Percentiles rank a stretch among this genome's conserved stretches.
These are phyloP conservation scores for Medicago arabica DNA, from an alignment of 306 rosid species.

Conservation along the genomic window DNA sequence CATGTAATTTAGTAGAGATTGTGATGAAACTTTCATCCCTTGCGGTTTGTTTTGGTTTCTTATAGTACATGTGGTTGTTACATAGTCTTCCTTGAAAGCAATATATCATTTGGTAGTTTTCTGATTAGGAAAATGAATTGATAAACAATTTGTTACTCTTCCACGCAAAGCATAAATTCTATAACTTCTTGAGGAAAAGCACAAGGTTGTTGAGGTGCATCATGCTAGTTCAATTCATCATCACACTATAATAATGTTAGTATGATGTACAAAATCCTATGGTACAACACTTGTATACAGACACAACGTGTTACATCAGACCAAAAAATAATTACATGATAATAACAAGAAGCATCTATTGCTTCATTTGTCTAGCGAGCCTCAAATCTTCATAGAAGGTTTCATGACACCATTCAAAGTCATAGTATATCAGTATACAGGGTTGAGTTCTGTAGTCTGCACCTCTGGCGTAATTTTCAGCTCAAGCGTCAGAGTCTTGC, in stretches of 20 bases:
- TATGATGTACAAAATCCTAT: conserved; percentile 7
- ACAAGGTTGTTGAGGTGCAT: conserved; percentile 9
- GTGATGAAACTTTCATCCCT: conserved; percentile 41
- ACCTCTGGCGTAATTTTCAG: not conserved
- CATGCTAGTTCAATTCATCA: not conserved
- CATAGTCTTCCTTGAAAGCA: not conserved
- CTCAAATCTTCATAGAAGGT: conserved; percentile 24
- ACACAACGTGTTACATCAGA: not conserved
- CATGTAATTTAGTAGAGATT: conserved; percentile 37
- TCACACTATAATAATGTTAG: not conserved
- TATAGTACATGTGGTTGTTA: not conserved
- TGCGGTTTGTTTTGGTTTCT: conserved; percentile 14
- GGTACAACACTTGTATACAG: not conserved
- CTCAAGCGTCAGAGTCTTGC: conserved; percentile 23
- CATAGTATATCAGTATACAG: not conserved
- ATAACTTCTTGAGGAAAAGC: not conserved
- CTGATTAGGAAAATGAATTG: not conserved
- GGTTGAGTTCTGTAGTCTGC: conserved; percentile 20
- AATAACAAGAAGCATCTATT: conserved; percentile 24
- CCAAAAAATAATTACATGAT: conserved; percentile 40
- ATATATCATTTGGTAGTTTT: conserved; percentile 4
- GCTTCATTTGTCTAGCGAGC: conserved; percentile 29
- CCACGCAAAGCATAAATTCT: conserved; percentile 9
- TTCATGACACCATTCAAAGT: conserved; percentile 29
- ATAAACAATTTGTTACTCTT: not conserved